Conservation (phyloP, 257 asterid species). For the Petrea volubilis region DNA sequence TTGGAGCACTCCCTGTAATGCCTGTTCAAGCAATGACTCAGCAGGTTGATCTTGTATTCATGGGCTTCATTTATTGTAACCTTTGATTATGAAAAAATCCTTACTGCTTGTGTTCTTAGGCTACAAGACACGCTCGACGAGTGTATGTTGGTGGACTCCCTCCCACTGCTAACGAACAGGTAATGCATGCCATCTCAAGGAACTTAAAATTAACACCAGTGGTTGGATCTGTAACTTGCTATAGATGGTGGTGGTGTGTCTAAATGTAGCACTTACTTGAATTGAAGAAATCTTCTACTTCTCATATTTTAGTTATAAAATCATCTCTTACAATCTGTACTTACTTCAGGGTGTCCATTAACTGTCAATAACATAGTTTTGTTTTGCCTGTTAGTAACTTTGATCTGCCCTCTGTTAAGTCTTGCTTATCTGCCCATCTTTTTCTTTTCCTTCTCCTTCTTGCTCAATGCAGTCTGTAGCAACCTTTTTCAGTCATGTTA, state of each 20-base stretch:
- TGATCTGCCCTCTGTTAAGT: neutral
- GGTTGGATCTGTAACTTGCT: neutral
- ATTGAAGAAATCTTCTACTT: neutral
- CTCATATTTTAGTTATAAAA: neutral
- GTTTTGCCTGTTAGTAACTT: neutral
- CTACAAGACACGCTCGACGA: slow-evolving; percentile 96
- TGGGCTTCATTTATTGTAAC: slow-evolving; percentile 4
- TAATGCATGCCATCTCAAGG: slow-evolving; percentile 17
- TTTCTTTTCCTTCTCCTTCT: neutral
- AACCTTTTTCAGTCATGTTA: slow-evolving; percentile 87
- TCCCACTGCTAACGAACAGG: slow-evolving; percentile 97
- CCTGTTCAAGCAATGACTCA: slow-evolving; percentile 98
- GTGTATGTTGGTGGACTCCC: slow-evolving; percentile 99
- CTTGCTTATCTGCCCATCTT: neutral
- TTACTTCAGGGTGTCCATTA: neutral
- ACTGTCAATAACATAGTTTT: neutral
- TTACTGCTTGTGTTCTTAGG: slow-evolving; percentile 53
- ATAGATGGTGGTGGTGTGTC: neutral
- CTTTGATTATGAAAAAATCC: neutral
- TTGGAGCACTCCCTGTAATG: slow-evolving; percentile 73
- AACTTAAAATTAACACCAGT: neutral
- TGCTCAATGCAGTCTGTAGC: slow-evolving; percentile 77
- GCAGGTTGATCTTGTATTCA: slow-evolving; percentile 59
- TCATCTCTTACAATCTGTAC: neutral
- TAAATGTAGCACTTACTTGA: neutral